Evolutionary conservation across 2,329 filamentous ascomycete species (phyloP).

Genomic region (Fragosphaeria purpurea): DNA sequence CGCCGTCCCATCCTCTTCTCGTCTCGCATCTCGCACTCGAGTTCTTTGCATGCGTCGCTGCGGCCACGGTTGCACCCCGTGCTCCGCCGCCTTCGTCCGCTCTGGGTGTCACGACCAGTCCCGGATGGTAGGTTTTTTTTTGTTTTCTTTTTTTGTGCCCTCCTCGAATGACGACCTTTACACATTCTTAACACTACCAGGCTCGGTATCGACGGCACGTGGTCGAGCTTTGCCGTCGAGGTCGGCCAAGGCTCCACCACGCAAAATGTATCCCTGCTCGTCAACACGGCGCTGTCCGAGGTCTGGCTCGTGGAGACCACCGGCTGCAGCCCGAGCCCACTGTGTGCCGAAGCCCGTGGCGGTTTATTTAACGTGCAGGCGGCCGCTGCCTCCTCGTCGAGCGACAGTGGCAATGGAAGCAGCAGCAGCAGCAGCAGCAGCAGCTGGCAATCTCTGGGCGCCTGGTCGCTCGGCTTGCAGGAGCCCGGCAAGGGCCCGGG

Average conservation of each 20-base stretch:
- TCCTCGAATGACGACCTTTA: no score
- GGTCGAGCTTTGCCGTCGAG: constrained; percentile 58
- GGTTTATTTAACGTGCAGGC: constrained; percentile 42
- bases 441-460: constrained; percentile 49
- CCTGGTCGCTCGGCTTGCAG: constrained; percentile 49
- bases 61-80: no score
- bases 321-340: constrained; percentile 54
- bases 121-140: no score
- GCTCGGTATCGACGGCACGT: constrained; percentile 58
- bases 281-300: constrained; percentile 61
- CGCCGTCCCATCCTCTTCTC: no score
- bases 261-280: constrained; percentile 40
- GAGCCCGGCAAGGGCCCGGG: constrained; percentile 41
- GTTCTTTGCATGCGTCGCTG: no score
- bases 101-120: no score
- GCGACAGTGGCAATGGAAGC: no score
- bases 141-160: no score
- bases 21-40: no score
- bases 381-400: constrained; percentile 28
- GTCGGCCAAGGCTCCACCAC: constrained; percentile 32
- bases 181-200: neutral
- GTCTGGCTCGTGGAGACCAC: constrained; percentile 57
- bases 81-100: no score
- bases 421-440: neutral
- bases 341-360: constrained; percentile 49